phyloP scores from a whole-genome alignment of 139 green algal genomes.

The Tetratostichococcus sp. region DNA sequence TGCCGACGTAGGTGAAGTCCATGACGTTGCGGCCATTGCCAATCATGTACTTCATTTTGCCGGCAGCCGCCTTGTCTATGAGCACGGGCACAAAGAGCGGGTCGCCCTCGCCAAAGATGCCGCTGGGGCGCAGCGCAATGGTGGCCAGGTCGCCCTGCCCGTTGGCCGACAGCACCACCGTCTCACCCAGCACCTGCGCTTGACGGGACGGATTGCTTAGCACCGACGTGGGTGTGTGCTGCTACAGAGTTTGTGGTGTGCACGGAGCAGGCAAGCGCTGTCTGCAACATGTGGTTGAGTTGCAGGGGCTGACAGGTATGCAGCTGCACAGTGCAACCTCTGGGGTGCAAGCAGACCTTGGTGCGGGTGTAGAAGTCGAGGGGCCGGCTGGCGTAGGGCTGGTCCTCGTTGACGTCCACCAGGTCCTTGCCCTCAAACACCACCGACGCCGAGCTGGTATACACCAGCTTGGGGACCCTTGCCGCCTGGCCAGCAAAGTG shows the following conservation, averaged over 20 bases:
- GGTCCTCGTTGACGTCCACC: conserved; percentile 55
- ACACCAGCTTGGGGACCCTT: conserved; percentile 50
- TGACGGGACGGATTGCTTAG: too few species aligned
- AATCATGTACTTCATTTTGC: conserved; percentile 93
- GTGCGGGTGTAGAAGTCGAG: conserved; percentile 88
- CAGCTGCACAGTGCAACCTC: background rate
- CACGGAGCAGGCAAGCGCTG: too few species aligned
- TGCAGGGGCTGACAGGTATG: background rate
- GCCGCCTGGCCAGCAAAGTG: conserved; percentile 19
- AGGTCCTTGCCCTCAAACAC: conserved; percentile 83
- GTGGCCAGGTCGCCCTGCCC: conserved; percentile 51
- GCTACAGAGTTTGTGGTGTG: too few species aligned
- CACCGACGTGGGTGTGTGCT: too few species aligned
- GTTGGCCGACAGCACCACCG: conserved; percentile 71
- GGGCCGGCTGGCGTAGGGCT: conserved; percentile 60
- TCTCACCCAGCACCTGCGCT: conserved; percentile 60
- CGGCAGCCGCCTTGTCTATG: conserved; percentile 38
- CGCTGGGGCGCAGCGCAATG: conserved; percentile 69
- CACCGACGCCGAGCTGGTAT: conserved; percentile 77
- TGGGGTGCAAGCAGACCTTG: conserved; percentile 37
- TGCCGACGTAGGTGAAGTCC: conserved; percentile 90
- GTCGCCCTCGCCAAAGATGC: conserved; percentile 88
- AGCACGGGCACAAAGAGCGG: conserved; percentile 71
- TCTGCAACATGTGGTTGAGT: too few species aligned
- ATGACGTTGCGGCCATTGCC: conserved; percentile 74